These are phyloP conservation scores for Paraglomus brasilianum DNA, from an alignment of 192 early-diverging fungal genomes.

Conservation along the genomic window DNA sequence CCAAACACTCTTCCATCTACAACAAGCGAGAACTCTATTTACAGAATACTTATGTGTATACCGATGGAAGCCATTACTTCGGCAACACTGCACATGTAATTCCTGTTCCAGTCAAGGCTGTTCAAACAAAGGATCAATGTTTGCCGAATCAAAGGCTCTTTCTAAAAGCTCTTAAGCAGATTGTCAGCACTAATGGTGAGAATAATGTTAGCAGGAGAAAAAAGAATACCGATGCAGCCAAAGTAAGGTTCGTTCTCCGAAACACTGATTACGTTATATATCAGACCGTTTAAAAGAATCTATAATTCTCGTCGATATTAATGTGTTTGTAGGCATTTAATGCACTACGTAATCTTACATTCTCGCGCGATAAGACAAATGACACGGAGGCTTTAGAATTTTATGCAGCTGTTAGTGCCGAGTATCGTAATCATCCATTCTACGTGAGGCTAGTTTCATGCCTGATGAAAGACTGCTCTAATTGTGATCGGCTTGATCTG, in stretches of 20 bases:
- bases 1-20: too few relatives aligned
- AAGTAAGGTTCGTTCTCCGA: constrained; percentile 26
- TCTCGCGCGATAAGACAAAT: background rate
- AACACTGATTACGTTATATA: background rate
- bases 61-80: too few relatives aligned
- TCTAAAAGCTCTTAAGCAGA: too few relatives aligned
- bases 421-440: background rate
- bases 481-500: constrained; percentile 21
- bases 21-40: too few relatives aligned
- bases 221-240: constrained; percentile 1
- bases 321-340: constrained; percentile 5
- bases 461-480: constrained; percentile 11
- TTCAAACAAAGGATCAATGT: too few relatives aligned
- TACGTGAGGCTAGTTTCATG: constrained; percentile 19
- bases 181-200: too few relatives aligned
- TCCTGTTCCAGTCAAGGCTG: too few relatives aligned
- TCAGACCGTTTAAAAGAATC: background rate
- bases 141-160: too few relatives aligned
- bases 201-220: background rate
- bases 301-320: background rate
- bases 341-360: background rate
- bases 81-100: too few relatives aligned
- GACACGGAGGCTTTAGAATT: background rate
- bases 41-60: too few relatives aligned
- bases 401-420: background rate